Base-by-base conservation (phyloP, 2,329 filamentous ascomycete genomes). In the Exophiala calicioides region DNA sequence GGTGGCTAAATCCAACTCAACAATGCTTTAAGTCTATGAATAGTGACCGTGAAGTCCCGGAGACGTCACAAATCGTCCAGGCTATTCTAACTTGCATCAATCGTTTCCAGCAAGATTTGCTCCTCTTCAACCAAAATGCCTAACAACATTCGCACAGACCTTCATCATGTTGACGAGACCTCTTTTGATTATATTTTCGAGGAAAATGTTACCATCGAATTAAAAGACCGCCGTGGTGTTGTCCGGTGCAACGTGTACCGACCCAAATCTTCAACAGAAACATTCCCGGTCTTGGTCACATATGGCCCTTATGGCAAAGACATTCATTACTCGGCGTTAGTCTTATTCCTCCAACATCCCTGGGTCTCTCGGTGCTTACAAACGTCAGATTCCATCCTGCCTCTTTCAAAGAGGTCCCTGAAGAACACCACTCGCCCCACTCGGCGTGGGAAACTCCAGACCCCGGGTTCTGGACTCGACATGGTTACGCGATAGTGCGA, bases 261-360 rank as follows among this genome's bases (percentile, higher is more conserved):
- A 2, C 75, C 75, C 1, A 75, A 74, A 33, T 53, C 44, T 5
- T 35, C 52, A 1, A 62, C 69, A 16, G 69, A 63, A 52, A 68
- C 74, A 69, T 73, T 57, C 37, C 84, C 85, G 0, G 83, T 85
- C 0, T 62, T 88, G 6, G 78, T 84, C 2, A 88, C 84, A 0
- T 88, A 88, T 53, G 84, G 84, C 0, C 84, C 85, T 0, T 88
- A 88, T 53, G 84, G n/a, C n/a, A n/a, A n/a, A n/a, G n/a, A n/a
- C n/a, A n/a, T n/a, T n/a, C n/a, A n/a, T n/a, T n/a, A n/a, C n/a
- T n/a, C n/a, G n/a, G n/a, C n/a, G n/a, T n/a, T 31, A 31, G 5
- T 31, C 9, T 40, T 29, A 12, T 16, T 23, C 50, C 80, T 81
- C 60, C 69, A 75, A 2, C 68, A 74, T 45, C 79, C 76, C 1